phyloP scores from a whole-genome alignment of 495 filamentous ascomycete genomes.

The Hypoxylon cercidicola region DNA sequence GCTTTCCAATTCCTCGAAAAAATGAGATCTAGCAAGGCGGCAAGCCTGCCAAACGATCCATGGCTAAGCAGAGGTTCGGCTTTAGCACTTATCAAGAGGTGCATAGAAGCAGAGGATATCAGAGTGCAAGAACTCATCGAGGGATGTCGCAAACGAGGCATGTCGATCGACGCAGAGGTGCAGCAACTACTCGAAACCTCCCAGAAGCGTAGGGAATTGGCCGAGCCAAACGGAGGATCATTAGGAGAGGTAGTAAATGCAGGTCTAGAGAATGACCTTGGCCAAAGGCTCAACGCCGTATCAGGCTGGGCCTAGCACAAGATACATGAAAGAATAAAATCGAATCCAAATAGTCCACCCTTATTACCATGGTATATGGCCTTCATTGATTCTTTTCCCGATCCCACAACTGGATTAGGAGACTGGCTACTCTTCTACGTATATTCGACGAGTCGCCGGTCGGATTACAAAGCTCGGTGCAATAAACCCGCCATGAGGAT shows the following conservation, averaged over 20 bases:
- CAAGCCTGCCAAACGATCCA: conserved; percentile 25
- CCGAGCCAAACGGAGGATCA: neutral
- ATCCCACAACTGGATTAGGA: too few species aligned
- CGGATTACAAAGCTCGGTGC: conserved; percentile 26
- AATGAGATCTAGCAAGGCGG: conserved; percentile 52
- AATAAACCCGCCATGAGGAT: conserved; percentile 7
- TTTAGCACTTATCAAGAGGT: conserved; percentile 54
- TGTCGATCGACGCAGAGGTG: conserved; percentile 39
- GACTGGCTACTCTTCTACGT: too few species aligned
- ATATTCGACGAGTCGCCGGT: neutral
- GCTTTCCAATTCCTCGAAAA: conserved; percentile 68
- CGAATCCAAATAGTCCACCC: too few species aligned
- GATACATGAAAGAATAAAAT: neutral
- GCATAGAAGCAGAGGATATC: conserved; percentile 52
- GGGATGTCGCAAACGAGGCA: conserved; percentile 48
- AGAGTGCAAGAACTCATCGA: conserved; percentile 56
- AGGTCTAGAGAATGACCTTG: neutral
- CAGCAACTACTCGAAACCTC: conserved; percentile 25
- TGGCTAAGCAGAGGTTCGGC: conserved; percentile 55
- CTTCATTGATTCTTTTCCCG: neutral
- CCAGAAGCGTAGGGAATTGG: conserved; percentile 13
- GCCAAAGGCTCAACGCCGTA: neutral
- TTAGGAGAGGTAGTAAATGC: neutral
- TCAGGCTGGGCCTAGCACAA: conserved; percentile 17
- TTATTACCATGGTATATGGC: too few species aligned